phyloP scores from a whole-genome alignment of 495 filamentous ascomycete genomes.

The Tricharina praecox region DNA sequence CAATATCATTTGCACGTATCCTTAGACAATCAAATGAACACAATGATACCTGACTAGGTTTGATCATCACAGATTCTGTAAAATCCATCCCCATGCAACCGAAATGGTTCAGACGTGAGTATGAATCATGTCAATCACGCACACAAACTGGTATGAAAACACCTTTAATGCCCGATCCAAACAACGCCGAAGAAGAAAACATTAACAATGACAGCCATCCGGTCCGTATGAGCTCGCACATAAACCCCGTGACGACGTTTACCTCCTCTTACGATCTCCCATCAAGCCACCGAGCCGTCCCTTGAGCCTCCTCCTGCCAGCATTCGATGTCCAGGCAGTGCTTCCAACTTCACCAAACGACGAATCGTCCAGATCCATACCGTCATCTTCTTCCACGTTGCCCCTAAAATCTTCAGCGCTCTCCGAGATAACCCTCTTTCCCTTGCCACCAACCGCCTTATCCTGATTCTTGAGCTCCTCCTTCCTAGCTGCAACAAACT shows the following conservation, averaged over 20 bases:
- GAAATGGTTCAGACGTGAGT: too few species aligned
- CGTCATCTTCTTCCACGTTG: conserved; percentile 37
- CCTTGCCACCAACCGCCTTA: conserved; percentile 28
- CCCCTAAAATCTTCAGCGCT: conserved; percentile 31
- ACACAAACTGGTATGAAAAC: too few species aligned
- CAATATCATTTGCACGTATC: too few species aligned
- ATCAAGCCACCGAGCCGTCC: conserved; percentile 8
- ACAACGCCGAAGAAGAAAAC: too few species aligned
- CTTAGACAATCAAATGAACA: too few species aligned
- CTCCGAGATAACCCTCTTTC: conserved; percentile 33
- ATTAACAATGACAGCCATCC: too few species aligned
- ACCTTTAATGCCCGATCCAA: too few species aligned
- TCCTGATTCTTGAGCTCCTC: conserved; percentile 22
- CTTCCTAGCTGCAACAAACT: conserved; percentile 12
- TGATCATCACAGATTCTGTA: too few species aligned
- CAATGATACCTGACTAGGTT: too few species aligned
- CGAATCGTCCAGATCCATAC: conserved; percentile 42
- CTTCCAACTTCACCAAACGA: conserved; percentile 24
- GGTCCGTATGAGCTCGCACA: too few species aligned
- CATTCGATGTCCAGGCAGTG: conserved; percentile 16
- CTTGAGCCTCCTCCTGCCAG: conserved; percentile 20
- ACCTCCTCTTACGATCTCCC: conserved; percentile 13
- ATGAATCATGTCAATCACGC: too few species aligned
- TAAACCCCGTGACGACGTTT: not conserved
- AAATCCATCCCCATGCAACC: too few species aligned